A percentile compares a stretch with the other conserved stretches of the same genome.
These are phyloP conservation scores for Arachnomyces sp. DNA, from an alignment of 2,329 filamentous ascomycete species.

Conservation along the genomic window DNA sequence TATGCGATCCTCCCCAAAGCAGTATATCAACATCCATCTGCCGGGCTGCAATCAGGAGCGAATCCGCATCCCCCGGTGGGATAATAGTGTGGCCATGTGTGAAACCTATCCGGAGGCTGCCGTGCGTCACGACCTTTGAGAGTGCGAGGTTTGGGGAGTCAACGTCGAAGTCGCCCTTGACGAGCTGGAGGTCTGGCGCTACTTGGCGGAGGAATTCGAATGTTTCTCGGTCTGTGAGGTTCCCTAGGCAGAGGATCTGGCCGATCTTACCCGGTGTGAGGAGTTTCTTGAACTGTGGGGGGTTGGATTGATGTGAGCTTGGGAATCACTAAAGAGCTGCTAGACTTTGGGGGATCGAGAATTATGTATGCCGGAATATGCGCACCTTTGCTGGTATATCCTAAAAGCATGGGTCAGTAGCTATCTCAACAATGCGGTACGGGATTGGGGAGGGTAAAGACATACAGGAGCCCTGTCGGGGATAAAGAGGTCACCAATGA, in stretches of 20 bases:
- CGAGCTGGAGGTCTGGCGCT: slow-evolving; percentile 62
- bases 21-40: slow-evolving; percentile 65
- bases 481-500: slow-evolving; percentile 89
- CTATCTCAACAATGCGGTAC: slow-evolving; percentile 2
- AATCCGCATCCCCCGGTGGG: slow-evolving; percentile 57
- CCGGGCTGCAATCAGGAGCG: slow-evolving; percentile 56
- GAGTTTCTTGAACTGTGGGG: slow-evolving; percentile 68
- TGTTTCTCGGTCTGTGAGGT: slow-evolving; percentile 69
- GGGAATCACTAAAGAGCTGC: neutral
- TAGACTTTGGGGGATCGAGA: neutral
- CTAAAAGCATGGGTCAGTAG: slow-evolving; percentile 26
- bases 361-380: slow-evolving; percentile 2
- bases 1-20: slow-evolving; percentile 61
- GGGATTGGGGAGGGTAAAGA: slow-evolving; percentile 17
- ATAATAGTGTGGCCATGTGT: slow-evolving; percentile 66
- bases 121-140: slow-evolving; percentile 62
- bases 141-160: slow-evolving; percentile 57
- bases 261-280: slow-evolving; percentile 75
- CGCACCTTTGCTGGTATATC: slow-evolving; percentile 80
- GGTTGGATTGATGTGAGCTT: slow-evolving; percentile 8
- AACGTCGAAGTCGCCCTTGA: slow-evolving; percentile 62
- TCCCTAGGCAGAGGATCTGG: slow-evolving; percentile 71
- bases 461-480: slow-evolving; percentile 74
- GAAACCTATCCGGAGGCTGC: slow-evolving; percentile 59
- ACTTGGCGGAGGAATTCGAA: slow-evolving; percentile 73